Percentiles rank a stretch among this genome's conserved stretches.
Conservation (phyloP, 164 flowering plant species). For the Vitis rotundifolia region DNA sequence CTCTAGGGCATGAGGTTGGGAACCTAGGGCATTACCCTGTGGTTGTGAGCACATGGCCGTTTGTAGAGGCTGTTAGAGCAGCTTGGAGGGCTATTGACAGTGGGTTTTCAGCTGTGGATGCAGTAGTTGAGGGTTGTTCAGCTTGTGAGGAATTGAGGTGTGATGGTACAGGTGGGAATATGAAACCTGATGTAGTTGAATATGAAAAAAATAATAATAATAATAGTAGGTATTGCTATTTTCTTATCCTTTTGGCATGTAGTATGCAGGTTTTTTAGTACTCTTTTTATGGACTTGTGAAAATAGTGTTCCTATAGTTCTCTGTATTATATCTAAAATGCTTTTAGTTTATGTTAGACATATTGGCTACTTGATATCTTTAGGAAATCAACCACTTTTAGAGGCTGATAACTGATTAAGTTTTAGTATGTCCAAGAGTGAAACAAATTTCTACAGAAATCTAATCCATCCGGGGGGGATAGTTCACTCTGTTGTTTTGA, state of each 20-base stretch:
- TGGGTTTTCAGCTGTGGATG: constrained; percentile 76
- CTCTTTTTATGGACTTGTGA: neutral
- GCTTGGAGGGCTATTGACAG: constrained; percentile 70
- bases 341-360: too few species aligned
- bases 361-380: too few species aligned
- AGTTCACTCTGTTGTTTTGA: neutral
- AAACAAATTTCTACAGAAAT: too few species aligned
- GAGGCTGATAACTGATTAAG: too few species aligned
- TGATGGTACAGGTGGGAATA: constrained; percentile 83
- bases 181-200: too few species aligned
- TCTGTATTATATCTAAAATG: neutral
- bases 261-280: neutral
- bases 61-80: constrained; percentile 70
- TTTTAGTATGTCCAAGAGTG: too few species aligned
- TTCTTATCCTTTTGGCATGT: neutral
- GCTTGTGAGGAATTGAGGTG: constrained; percentile 85
- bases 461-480: neutral
- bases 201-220: too few species aligned
- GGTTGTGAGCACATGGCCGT: constrained; percentile 96
- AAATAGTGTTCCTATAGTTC: too few species aligned
- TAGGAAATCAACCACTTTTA: too few species aligned
- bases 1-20: constrained; percentile 29
- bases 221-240: neutral
- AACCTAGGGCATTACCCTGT: constrained; percentile 48
- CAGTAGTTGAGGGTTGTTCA: constrained; percentile 90